Evolutionary conservation across 345 rosid species (phyloP), one percentile per base, ranked within the genome.

Genomic region (Erucastrum elatum): DNA sequence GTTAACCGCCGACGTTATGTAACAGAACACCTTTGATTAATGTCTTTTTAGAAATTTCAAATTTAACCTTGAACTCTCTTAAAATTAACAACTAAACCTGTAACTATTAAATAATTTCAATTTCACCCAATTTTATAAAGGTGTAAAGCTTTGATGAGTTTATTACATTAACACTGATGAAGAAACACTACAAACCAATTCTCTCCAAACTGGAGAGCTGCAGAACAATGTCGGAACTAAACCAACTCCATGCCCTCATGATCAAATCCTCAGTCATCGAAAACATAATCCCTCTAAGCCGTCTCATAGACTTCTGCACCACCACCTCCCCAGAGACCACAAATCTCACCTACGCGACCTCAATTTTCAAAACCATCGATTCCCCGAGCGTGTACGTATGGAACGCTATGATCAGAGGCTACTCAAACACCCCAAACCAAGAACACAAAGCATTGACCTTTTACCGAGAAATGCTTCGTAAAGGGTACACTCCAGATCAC

Each of bases 371-470:
- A 5, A 59, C 5, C n/a, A 81, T 76, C 10, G 81, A 67, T 30
- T 59, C 1, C 6, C 84, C 84, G 16, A 81, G 80, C 59, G 77
- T 77, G 10, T 81, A 81, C 71, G 75, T 81, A 70, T 84, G 86
- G 86, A 84, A 84, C 78, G 70, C 86, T 5, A 84, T 84, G 82
- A 81, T 84, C 75, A 77, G 76, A 77, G 84, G 86, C 29, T 81
- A 71, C 78, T 81, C 80, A 27, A 77, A 71, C 21, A 74, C 68
- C 39, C 26, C 49, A 44, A 51, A 9, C 5, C 80, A 51, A 74
- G 70, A 61, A 21, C 21, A 21, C 5, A 67, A 80, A 71, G 75
- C 82, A 4, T 62, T 84, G 8, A 26, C 44, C 66, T 70, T 77
- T 39, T 84, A 74, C 33, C 2, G n/a, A 77, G 34, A 70, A 51